These are phyloP conservation scores for Sonneratia alba DNA, from an alignment of 345 rosid genomes.

Conservation along the genomic window DNA sequence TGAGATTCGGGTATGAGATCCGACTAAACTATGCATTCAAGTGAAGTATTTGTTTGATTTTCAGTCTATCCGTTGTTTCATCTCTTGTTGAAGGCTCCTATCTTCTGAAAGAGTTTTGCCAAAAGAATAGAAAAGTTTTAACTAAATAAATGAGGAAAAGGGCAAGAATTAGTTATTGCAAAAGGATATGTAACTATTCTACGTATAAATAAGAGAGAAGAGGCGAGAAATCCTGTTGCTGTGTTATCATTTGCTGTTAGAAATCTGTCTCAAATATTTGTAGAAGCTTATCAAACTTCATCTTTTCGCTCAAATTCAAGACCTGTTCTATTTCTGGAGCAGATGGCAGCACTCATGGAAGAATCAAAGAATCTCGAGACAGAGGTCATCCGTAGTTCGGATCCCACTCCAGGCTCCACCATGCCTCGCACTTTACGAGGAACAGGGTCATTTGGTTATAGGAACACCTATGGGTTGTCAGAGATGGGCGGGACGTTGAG, in stretches of 20 bases:
- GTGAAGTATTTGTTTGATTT: background rate
- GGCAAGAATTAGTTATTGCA: background rate
- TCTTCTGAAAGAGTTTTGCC: background rate
- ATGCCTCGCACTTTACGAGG: slow-evolving; percentile 6
- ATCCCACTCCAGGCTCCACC: slow-evolving; percentile 13
- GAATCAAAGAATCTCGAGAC: slow-evolving; percentile 63
- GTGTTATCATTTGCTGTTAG: background rate
- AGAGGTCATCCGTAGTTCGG: slow-evolving; percentile 23
- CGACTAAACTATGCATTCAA: background rate
- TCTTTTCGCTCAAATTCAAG: background rate
- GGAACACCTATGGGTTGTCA: slow-evolving; percentile 25
- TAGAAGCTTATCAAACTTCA: background rate
- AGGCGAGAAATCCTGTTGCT: background rate
- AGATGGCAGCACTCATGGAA: slow-evolving; percentile 47
- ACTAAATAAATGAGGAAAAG: no score
- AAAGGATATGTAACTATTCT: background rate
- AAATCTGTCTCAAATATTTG: background rate
- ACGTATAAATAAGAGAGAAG: background rate
- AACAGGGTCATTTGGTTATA: slow-evolving; percentile 20
- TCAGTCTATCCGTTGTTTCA: background rate
- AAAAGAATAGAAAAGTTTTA: background rate
- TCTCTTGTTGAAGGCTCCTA: background rate
- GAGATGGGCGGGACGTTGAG: slow-evolving; percentile 19
- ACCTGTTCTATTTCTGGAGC: slow-evolving; percentile 8
- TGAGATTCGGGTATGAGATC: slow-evolving; percentile 58